A percentile compares a stretch with the other conserved stretches of the same genome.
Evolutionary conservation across 2,329 filamentous ascomycete genomes (phyloP).

Genomic region (Xylaria sp.): DNA sequence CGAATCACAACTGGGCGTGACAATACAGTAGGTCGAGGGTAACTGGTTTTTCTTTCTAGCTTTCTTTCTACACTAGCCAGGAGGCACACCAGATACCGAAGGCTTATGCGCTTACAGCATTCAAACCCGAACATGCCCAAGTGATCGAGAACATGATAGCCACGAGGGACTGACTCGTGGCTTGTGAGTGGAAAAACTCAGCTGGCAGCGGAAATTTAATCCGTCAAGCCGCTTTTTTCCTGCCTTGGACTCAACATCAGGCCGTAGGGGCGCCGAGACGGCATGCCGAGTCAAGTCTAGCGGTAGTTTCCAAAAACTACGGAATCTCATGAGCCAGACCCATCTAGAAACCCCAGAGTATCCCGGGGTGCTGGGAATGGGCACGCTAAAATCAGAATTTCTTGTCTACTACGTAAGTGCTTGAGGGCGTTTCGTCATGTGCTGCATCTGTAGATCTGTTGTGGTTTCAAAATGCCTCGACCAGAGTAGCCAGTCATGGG

Average conservation of each 20-base stretch:
- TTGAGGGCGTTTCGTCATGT: conserved; percentile 11
- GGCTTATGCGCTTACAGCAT: neutral
- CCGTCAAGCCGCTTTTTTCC: neutral
- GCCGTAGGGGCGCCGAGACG: neutral
- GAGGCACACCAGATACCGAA: neutral
- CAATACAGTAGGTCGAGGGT: conserved; percentile 8
- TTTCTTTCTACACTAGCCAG: no score
- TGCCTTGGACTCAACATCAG: neutral
- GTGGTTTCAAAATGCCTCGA: conserved; percentile 16
- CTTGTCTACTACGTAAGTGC: conserved; percentile 4
- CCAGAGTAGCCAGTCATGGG: conserved; percentile 1
- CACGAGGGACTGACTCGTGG: conserved; percentile 22
- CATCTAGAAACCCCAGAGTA: conserved; percentile 1
- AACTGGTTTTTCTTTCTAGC: neutral
- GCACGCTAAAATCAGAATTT: neutral
- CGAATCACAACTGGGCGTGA: conserved; percentile 11
- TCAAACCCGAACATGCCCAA: neutral
- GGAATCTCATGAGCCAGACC: neutral
- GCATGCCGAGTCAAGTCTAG: conserved; percentile 6
- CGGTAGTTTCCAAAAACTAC: neutral
- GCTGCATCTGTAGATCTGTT: conserved; percentile 4
- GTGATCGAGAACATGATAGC: conserved; percentile 10
- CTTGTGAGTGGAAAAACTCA: neutral
- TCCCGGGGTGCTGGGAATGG: conserved; percentile 9
- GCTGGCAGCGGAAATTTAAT: conserved; percentile 12